Percentiles rank a stretch among this genome's conserved stretches.
Evolutionary conservation across 352 stramenopile species (phyloP).

Genomic region (Halophytophthora batemanensis): DNA sequence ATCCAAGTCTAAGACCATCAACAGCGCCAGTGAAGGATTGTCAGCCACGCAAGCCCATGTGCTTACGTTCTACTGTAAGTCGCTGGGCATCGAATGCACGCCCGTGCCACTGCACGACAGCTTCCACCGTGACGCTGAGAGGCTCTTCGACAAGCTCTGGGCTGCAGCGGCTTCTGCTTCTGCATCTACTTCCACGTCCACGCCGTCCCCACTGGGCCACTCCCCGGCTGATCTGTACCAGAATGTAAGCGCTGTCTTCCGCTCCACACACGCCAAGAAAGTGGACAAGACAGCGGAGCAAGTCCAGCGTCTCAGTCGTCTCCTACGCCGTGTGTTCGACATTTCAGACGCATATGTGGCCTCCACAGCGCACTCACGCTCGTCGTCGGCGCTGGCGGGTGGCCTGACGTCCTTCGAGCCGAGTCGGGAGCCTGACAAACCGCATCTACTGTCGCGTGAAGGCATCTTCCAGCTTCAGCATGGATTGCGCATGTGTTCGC

Average conservation of each 20-base stretch:
- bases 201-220: constrained; percentile 16
- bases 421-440: constrained; percentile 50
- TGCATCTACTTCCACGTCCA: constrained; percentile 16
- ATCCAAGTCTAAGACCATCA: constrained; percentile 22
- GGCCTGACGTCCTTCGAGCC: constrained; percentile 58
- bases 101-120: constrained; percentile 65
- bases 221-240: constrained; percentile 31
- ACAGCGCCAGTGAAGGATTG: constrained; percentile 31
- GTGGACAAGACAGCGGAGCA: constrained; percentile 41
- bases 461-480: constrained; percentile 64
- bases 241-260: constrained; percentile 37
- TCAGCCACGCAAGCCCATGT: constrained; percentile 64
- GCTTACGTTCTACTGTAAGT: constrained; percentile 80
- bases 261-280: constrained; percentile 17
- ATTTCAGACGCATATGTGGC: constrained; percentile 86
- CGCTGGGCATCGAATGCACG: constrained; percentile 66
- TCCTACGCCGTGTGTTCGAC: constrained; percentile 73
- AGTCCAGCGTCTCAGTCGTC: constrained; percentile 66
- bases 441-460: constrained; percentile 56
- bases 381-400: constrained; percentile 20
- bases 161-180: constrained; percentile 15
- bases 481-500: constrained; percentile 72
- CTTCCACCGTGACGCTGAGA: constrained; percentile 81
- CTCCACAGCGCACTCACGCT: constrained; percentile 62
- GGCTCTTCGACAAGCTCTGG: constrained; percentile 83